Base-by-base conservation (phyloP, 2,329 filamentous ascomycete species). In the Pseudocercospora musae region DNA sequence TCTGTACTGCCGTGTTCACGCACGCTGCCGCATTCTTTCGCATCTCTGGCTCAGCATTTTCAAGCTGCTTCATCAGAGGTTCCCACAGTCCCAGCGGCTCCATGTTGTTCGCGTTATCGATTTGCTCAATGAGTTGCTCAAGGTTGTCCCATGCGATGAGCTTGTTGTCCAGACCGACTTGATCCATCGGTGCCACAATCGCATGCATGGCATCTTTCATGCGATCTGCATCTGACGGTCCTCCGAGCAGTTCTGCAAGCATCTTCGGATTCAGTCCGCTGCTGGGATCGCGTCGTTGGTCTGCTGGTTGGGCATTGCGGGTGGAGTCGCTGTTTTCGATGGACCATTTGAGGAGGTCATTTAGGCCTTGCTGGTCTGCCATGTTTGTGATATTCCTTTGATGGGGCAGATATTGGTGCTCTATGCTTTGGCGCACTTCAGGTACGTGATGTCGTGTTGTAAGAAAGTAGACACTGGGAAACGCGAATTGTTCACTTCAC, bases 21-120 rank as follows among this genome's bases (percentile, higher is more conserved):
- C 92, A 97, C 91, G 92, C 96, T n/a, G 92, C 92, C 2, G 94
- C 93, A 85, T 92, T 92, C 71, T 83, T 87, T 67, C 93, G 83
- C 72, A 96, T 81, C 66, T 95, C 90, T 5, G 82, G 74, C 72
- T 95, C 89, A 10, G 84, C 81, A 71, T 88, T 83, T 55, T 82
- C 81, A 13, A 99, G 81, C 66, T 89, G 86, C 8, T 82, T 78
- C 10, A 97, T 80, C 42, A 99, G 81, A 9, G 91, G 91, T 10
- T 85, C 84, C 95, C 95, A 99, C 31, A 98, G 82, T 6, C 84
- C 84, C 20, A 97, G 80, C 27, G 85, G 85, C 68, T 87, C 87
- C 70, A 99, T 85, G 78, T 97, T 96, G 81, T 98, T 99, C 62
- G 95, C 94, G 76, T 99, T 99, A 82, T 99, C 95, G 70, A 98